Conservation (phyloP, 495 filamentous ascomycete genomes). For the Glarea lozoyensis region DNA sequence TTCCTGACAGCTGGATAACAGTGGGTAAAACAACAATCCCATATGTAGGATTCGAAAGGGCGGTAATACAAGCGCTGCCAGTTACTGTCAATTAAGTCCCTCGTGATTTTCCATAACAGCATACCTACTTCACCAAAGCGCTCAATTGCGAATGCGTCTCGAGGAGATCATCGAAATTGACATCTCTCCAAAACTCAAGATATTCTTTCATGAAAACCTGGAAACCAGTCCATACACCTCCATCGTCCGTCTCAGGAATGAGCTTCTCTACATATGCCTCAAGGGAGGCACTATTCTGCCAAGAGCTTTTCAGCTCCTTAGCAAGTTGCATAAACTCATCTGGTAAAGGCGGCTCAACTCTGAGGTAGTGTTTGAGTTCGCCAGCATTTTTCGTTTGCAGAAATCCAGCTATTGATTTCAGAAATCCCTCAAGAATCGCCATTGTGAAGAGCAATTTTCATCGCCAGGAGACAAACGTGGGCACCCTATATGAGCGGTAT, state of each 20-base stretch:
- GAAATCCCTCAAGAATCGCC: slow-evolving; percentile 42
- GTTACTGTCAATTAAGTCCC: not conserved
- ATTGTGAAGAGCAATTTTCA: slow-evolving; percentile 5
- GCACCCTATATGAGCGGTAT: not conserved
- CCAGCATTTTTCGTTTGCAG: slow-evolving; percentile 44
- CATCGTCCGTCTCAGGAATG: slow-evolving; percentile 46
- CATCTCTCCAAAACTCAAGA: slow-evolving; percentile 67
- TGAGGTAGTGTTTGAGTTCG: slow-evolving; percentile 47
- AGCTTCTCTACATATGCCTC: slow-evolving; percentile 49
- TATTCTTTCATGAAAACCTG: slow-evolving; percentile 70
- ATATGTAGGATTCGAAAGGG: slow-evolving; percentile 66
- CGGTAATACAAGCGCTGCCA: slow-evolving; percentile 64
- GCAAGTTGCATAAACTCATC: slow-evolving; percentile 60
- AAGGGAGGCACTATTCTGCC: slow-evolving; percentile 34
- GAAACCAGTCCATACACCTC: slow-evolving; percentile 65
- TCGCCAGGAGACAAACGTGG: not conserved
- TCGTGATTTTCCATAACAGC: not conserved
- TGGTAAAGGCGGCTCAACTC: slow-evolving; percentile 56
- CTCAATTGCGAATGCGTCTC: slow-evolving; percentile 67
- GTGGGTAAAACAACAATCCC: slow-evolving; percentile 72
- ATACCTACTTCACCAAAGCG: slow-evolving; percentile 56
- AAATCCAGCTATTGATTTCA: slow-evolving; percentile 42
- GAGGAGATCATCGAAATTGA: slow-evolving; percentile 64
- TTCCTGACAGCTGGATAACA: slow-evolving; percentile 64
- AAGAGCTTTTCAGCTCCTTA: slow-evolving; percentile 50